Evolutionary conservation across 768 basidiomycete species (phyloP).

Genomic region (Filobasidium floriforme): DNA sequence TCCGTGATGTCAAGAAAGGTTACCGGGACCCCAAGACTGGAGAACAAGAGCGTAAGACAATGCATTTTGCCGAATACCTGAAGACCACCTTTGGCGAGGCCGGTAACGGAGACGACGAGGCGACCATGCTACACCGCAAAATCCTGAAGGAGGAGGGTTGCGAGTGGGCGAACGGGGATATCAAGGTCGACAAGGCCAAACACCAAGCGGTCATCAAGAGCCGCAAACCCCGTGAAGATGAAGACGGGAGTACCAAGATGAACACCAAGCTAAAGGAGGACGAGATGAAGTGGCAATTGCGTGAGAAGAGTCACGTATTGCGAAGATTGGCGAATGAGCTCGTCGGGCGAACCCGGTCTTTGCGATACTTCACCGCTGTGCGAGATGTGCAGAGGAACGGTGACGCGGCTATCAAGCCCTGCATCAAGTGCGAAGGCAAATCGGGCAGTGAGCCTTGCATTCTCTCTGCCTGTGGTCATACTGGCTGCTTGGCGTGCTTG

Average conservation of each 20-base stretch:
- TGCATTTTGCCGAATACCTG: conserved; percentile 64
- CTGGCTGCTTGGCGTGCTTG: conserved; percentile 71
- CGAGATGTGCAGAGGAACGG: conserved; percentile 71
- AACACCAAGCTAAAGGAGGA: conserved; percentile 52
- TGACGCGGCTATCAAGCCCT: conserved; percentile 46
- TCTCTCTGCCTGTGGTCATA: conserved; percentile 85
- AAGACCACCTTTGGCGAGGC: conserved; percentile 58
- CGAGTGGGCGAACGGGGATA: conserved; percentile 39
- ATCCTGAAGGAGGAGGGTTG: conserved; percentile 54
- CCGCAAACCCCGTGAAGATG: conserved; percentile 40
- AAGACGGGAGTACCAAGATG: conserved; percentile 52
- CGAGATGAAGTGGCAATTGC: conserved; percentile 67
- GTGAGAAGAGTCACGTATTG: conserved; percentile 79
- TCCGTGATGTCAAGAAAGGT: conserved; percentile 19
- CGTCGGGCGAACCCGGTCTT: conserved; percentile 77
- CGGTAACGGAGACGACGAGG: conserved; percentile 72
- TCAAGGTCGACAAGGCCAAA: conserved; percentile 15
- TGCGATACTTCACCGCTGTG: conserved; percentile 85
- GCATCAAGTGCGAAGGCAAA: conserved; percentile 61
- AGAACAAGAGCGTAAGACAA: conserved; percentile 58
- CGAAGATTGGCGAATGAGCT: conserved; percentile 78
- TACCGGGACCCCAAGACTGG: conserved; percentile 52
- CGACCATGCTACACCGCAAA: conserved; percentile 55
- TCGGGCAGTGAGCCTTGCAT: conserved; percentile 55
- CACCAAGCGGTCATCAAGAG: not conserved